Evolutionary conservation across 345 rosid species (phyloP), one percentile per base, ranked within the genome.

Genomic region (Salix dunnii): DNA sequence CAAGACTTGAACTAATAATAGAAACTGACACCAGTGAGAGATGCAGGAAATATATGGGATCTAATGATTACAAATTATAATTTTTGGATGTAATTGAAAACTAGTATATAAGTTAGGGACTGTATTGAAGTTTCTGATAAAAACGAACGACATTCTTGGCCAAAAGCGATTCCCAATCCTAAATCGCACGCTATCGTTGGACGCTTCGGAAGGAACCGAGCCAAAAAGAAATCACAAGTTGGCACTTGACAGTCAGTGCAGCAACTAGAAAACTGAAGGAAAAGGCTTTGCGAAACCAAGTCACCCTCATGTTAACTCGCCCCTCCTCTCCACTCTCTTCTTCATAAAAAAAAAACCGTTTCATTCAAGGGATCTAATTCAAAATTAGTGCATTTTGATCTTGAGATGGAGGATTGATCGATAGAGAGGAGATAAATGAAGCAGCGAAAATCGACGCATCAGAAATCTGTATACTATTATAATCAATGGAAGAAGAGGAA

Each of bases 401-500:
- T 6, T 48, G 72, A 33, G 12, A 75, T 75, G 76, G 65, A 17
- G 49, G 33, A 17, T 43, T 11, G 33, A 30, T 43, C 6, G 68
- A 31, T 17, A 6, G 36, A 70, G 36, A 14, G 7, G 42, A 21
- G 17, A 21, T 67, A 82, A 42, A 92, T 90, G 97, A 92, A 89
- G 97, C 93, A 74, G 70, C 64, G 95, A 76, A 94, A 89, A 77
- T 79, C 60, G 74, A 75, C 79, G 83, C 73, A 40, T 11, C 89
- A 87, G 80, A 88, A 90, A 67, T 80, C 84, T 46, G 18, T 46
- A 10, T 81, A 72, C 72, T 43, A 1, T 63, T 64, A 14, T 60
- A 81, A 65, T 73, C 90, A 75, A 90, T 89, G 99, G 49, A 46
- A 46, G 97, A 91, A 89, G 94, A 88, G 90, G 81, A 91, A 91